A percentile compares a stretch with the other conserved stretches of the same genome.
Conservation (phyloP, 1,139 yeast species). For the Kodamaea sp. region DNA sequence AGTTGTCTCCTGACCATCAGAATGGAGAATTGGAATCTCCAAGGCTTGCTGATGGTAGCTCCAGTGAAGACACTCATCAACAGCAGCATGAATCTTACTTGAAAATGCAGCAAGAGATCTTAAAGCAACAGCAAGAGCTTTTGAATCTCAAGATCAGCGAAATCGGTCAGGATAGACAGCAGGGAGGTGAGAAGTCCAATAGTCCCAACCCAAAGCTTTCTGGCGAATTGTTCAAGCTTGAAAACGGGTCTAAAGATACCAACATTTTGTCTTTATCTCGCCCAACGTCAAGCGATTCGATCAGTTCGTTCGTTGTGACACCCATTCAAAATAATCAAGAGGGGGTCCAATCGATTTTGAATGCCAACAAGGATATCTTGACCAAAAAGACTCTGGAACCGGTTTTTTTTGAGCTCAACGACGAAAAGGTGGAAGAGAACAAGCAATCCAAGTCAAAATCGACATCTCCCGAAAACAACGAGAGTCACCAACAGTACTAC, state of each 20-base stretch:
- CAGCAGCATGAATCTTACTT: slow-evolving; percentile 39
- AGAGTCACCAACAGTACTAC: neutral
- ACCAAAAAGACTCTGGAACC: slow-evolving; percentile 3
- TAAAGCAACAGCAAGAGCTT: slow-evolving; percentile 41
- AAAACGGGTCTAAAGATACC: slow-evolving; percentile 5
- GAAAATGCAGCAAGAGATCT: slow-evolving; percentile 39
- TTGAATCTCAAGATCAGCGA: slow-evolving; percentile 26
- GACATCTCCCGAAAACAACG: neutral
- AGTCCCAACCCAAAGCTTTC: too few relatives aligned
- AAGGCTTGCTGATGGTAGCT: neutral
- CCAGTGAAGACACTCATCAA: slow-evolving; percentile 9
- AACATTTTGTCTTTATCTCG: slow-evolving; percentile 9
- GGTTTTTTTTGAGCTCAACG: slow-evolving; percentile 5
- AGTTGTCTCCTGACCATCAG: slow-evolving; percentile 7
- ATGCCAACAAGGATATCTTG: slow-evolving; percentile 11
- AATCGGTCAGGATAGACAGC: too few relatives aligned
- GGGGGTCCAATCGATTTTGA: slow-evolving; percentile 12
- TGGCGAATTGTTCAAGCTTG: too few relatives aligned
- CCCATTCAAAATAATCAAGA: slow-evolving; percentile 6
- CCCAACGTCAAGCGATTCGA: slow-evolving; percentile 16
- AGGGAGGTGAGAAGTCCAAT: too few relatives aligned
- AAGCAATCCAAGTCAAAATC: neutral
- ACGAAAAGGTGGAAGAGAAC: neutral
- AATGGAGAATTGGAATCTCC: neutral
- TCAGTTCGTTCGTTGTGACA: slow-evolving; percentile 14